Evolutionary conservation across 306 rosid species (phyloP).

Genomic region (Amphicarpaea edgeworthii): DNA sequence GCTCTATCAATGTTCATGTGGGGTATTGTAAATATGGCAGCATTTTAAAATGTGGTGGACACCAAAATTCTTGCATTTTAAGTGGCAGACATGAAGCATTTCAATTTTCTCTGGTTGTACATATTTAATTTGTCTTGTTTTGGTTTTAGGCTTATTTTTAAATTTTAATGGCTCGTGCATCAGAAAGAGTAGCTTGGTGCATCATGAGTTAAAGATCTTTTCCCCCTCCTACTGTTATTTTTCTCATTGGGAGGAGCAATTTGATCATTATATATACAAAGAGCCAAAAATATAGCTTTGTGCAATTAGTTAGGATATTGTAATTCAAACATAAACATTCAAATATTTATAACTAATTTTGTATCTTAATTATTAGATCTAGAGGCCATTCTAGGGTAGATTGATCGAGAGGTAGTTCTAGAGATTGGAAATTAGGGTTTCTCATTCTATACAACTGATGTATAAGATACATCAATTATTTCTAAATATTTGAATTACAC

Average conservation of each 20-base stretch:
- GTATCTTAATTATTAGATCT: too few relatives aligned
- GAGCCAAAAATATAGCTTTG: too few relatives aligned
- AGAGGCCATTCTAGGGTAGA: too few relatives aligned
- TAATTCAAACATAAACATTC: too few relatives aligned
- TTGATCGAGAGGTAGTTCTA: too few relatives aligned
- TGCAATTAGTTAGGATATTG: too few relatives aligned
- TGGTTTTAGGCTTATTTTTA: conserved; percentile 31
- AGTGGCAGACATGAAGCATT: conserved; percentile 77
- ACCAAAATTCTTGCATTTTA: conserved; percentile 46
- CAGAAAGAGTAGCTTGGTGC: neutral
- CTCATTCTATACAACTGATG: too few relatives aligned
- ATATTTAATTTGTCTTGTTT: conserved; percentile 39
- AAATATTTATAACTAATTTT: too few relatives aligned
- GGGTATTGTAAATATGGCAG: conserved; percentile 37
- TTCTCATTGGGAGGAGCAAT: conserved; percentile 19
- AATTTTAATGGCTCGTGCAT: conserved; percentile 28
- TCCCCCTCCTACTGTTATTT: neutral
- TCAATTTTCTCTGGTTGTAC: conserved; percentile 38
- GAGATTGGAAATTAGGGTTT: too few relatives aligned
- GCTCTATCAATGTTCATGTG: conserved; percentile 59
- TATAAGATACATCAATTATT: too few relatives aligned
- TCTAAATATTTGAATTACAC: too few relatives aligned
- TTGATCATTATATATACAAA: conserved; percentile 27
- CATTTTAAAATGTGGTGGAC: conserved; percentile 57
- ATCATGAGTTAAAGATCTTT: neutral